Evolutionary conservation across 2,329 filamentous ascomycete genomes (phyloP).

Genomic region (Aspergillus fumigatiaffinis): DNA sequence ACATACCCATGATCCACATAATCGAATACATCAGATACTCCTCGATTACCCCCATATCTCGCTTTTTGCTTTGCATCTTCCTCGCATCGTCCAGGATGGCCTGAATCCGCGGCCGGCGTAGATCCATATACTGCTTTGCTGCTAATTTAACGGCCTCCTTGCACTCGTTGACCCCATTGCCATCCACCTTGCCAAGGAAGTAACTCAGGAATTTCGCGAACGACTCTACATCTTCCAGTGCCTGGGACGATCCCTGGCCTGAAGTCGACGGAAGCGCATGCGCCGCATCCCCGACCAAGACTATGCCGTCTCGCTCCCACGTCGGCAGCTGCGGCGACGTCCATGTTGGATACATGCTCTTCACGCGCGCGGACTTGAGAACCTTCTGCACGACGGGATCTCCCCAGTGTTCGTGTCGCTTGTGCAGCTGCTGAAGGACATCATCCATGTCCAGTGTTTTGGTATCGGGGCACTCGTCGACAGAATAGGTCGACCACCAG

Average conservation of each 20-base stretch:
- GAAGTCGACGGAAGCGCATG: conserved; percentile 54
- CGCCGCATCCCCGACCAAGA: conserved; percentile 56
- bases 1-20: conserved; percentile 35
- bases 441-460: conserved; percentile 27
- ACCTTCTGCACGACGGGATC: conserved; percentile 44
- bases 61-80: conserved; percentile 33
- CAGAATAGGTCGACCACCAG: conserved; percentile 47
- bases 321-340: conserved; percentile 45
- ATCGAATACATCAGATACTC: conserved; percentile 38
- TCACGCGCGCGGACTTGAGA: conserved; percentile 35
- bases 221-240: conserved; percentile 52
- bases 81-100: conserved; percentile 30
- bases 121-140: conserved; percentile 28
- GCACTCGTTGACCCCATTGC: conserved; percentile 2
- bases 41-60: conserved; percentile 28
- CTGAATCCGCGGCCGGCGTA: conserved; percentile 35
- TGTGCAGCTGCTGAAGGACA: conserved; percentile 34
- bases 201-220: conserved; percentile 42
- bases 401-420: conserved; percentile 44
- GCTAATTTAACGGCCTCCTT: conserved; percentile 24
- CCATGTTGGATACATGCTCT: conserved; percentile 48
- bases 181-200: conserved; percentile 14
- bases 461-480: conserved; percentile 29
- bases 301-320: conserved; percentile 47
- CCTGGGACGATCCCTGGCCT: conserved; percentile 55